Evolutionary conservation across 257 asterid genomes (phyloP).

Genomic region (Orobanche coerulescens): DNA sequence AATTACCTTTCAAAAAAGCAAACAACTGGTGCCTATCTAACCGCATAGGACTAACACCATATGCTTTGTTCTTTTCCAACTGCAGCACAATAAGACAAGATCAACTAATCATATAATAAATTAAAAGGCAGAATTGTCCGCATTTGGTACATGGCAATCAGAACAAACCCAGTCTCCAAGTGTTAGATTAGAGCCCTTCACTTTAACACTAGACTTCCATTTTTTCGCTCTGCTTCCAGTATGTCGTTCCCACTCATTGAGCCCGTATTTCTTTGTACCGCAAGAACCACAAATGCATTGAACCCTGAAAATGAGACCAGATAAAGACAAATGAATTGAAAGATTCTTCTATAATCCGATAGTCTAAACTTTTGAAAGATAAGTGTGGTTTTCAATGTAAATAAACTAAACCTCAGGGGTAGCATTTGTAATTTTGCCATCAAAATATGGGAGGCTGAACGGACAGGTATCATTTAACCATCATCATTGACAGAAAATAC

Average conservation of each 20-base stretch:
- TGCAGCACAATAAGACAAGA: constrained; percentile 35
- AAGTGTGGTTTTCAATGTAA: no score
- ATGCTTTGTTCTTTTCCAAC: constrained; percentile 47
- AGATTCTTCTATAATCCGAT: background rate
- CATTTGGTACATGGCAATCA: background rate
- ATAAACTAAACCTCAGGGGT: no score
- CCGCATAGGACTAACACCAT: constrained; percentile 31
- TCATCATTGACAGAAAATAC: background rate
- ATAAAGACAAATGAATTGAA: constrained; percentile 13
- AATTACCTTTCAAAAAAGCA: constrained; percentile 55
- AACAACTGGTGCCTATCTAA: constrained; percentile 57
- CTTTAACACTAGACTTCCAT: constrained; percentile 89
- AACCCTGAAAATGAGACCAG: constrained; percentile 48
- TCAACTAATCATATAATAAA: background rate
- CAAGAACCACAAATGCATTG: constrained; percentile 85
- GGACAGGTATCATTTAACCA: background rate
- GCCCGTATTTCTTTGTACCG: constrained; percentile 57
- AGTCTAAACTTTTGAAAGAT: background rate
- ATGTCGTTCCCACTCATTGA: constrained; percentile 90
- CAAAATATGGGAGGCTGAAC: no score
- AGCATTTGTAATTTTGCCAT: no score
- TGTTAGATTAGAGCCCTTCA: constrained; percentile 50
- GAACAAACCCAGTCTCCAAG: constrained; percentile 83
- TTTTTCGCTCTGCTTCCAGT: constrained; percentile 94
- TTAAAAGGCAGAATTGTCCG: no score